Base-by-base conservation (phyloP, 306 rosid species). In the Lathyrus sativus region DNA sequence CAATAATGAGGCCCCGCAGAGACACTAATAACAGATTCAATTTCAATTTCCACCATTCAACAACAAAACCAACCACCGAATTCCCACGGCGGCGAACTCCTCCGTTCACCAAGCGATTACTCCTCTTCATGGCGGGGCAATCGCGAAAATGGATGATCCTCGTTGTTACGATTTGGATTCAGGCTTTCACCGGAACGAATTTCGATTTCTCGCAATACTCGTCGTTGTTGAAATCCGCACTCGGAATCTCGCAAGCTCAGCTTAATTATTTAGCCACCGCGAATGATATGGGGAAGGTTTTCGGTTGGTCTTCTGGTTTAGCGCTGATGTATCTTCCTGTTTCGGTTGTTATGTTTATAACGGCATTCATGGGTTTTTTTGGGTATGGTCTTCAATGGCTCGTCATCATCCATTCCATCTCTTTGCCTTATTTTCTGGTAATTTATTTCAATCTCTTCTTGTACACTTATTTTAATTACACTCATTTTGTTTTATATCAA, bases 141-240 rank as follows among this genome's bases (percentile, higher is more conserved):
- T 90, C 96, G 2, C 77, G 98, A 2, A 92, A 88, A 39, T 92
- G 96, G 98, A 81, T 88, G 91, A 84, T 90, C 61, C 72, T 92
- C 7, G 91, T 90, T 19, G 96, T 82, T 2, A 92, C 96, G 0
- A 86, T 92, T 22, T 92, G 98, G 96, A 83, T 92, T 73, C 98
- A 92, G 58, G 90, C 98, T 0, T 92, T 90, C 71, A 92, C 98
- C 0, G 96, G 96, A 7, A 92, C 98, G 0, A 92, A 92, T 75
- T 92, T 92, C 67, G 90, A 92, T 75, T 92, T 92, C 80, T 90
- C 98, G 0, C 90, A 88, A n/a, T 92, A 92, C 49, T 92, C 98
- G 0, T 83, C 98, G n/a, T 14, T 72, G 9, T 39, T 92, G 77
- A 92, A 92, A 80, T 81, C 89, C 3, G 87, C 87, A 0, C 81